Conservation (phyloP, 305 asterid species). For the Withania somnifera region DNA sequence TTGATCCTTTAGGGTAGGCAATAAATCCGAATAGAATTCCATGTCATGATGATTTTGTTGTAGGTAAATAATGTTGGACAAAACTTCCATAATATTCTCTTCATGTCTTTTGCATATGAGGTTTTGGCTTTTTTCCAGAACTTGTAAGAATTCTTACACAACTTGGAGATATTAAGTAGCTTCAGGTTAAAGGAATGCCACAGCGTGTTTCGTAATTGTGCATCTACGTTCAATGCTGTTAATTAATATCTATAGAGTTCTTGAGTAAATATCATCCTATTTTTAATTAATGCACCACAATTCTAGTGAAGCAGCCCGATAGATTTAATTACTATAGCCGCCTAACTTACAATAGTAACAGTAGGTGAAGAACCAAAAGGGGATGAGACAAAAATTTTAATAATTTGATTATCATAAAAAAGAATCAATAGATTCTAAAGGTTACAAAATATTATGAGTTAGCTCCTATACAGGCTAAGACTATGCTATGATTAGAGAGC, state of each 20-base stretch:
- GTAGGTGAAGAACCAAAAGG: neutral
- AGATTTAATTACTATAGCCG: neutral
- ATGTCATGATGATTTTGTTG: neutral
- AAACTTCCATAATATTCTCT: neutral
- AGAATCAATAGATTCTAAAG: neutral
- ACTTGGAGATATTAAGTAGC: neutral
- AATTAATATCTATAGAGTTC: too few species aligned
- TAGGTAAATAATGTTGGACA: neutral
- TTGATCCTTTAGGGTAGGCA: neutral
- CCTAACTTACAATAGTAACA: neutral
- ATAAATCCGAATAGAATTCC: neutral
- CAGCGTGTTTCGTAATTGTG: neutral
- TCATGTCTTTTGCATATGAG: neutral
- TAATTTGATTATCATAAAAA: too few species aligned
- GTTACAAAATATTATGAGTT: too few species aligned
- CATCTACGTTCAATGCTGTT: too few species aligned
- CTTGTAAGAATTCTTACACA: neutral
- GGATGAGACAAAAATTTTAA: neutral
- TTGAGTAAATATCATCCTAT: neutral
- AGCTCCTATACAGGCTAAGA: neutral
- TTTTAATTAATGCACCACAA: neutral
- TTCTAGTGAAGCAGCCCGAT: neutral
- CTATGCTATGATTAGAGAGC: neutral
- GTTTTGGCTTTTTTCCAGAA: neutral
- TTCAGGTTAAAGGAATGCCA: neutral